Evolutionary conservation across 257 asterid species (phyloP), one percentile per base, ranked within the genome.

Genomic region (Lycium barbarum): DNA sequence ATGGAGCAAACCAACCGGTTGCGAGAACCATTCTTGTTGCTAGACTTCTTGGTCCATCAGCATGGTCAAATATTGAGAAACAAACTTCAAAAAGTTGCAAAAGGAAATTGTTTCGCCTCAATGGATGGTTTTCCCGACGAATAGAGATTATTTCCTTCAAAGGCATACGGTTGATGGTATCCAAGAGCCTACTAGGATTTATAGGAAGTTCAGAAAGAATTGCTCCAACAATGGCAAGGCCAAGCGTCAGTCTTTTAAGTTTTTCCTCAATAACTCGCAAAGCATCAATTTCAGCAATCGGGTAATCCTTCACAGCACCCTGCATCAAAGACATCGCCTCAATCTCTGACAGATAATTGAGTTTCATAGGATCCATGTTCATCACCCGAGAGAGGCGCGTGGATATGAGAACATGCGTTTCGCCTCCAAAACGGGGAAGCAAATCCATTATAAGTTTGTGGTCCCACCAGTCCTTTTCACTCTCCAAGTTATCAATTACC

Each of bases 381-480:
- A 95, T 92, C 65, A 94, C 82, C 47, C 91, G 92, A 55, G 98
- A 79, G 84, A 90, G 87, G 35, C 97, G 93, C 13, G 98, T 95
- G 82, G 98, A 88, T 81, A 97, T 91, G 26, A 97, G 88, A 17
- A 95, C 98, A 80, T 95, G 99, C 0, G 99, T 89, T 90, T 93
- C 98, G 33, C 98, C 98, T 1, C 98, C 98, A 79, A 93, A 97
- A 62, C 97, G 93, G 83, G 98, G 99, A 12, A 97, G 92, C 49
- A 97, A 90, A 86, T 97, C 98, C 98, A 97, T 95, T 62, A 97
- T 86, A 15, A 91, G 95, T 89, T 90, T 97, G 84, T 90, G 95
- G 67, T 94, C 98, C 99, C 99, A 97, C 98, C 98, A 97, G 70
- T 97, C 98, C 87, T 95, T 97, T 87, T 97, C 99, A 11, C 85